Evolutionary conservation across 768 basidiomycete genomes (phyloP), one percentile per base, ranked within the genome.

Genomic region (Dentipellis fragilis): DNA sequence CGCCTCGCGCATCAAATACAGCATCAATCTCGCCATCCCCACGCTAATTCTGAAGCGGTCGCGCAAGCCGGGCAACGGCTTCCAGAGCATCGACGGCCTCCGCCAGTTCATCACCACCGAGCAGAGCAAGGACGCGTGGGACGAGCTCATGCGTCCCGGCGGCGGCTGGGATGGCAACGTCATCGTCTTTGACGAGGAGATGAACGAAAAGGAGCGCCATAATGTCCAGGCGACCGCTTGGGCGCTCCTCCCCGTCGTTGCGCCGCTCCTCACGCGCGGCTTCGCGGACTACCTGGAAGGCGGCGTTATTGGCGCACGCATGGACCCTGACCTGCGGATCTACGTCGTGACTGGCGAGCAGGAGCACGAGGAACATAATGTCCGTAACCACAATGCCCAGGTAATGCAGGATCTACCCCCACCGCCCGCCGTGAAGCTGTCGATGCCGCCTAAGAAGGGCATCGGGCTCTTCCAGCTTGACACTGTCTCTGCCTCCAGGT

Each of bases 11-110:
- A 69, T 96, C 52, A 66, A 73, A 39, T 72, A 82, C 60, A 87
- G 85, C 67, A 79, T 92, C 57, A 93, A 93, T 69, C 77, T 96
- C 49, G 86, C 86, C 35, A 88, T 96, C 45, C 93, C 93, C 0
- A 87, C 89, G 22, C 81, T 96, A 64, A 92, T 96, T 64, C 81
- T 93, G 62, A 93, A 92, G 68, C 84, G 93, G 17, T 85, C 79
- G 59, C 76, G 82, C 58, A 89, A 87, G 65, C 80, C 85, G 2
- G 83, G 79, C 35, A 81, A 78, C 59, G 82, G 79, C 1, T 80
- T 89, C 61, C 81, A 79, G 54, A 77, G 77, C 34, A 71, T 90
- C 49, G 79, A 84, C 59, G 77, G 84, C 0, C 72, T 95, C 54
- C 81, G 84, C 51, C 84, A 87, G 63, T 95, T 85, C 65, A 80